Conservation (phyloP, 257 asterid species). For the Ligustrum vulgare region DNA sequence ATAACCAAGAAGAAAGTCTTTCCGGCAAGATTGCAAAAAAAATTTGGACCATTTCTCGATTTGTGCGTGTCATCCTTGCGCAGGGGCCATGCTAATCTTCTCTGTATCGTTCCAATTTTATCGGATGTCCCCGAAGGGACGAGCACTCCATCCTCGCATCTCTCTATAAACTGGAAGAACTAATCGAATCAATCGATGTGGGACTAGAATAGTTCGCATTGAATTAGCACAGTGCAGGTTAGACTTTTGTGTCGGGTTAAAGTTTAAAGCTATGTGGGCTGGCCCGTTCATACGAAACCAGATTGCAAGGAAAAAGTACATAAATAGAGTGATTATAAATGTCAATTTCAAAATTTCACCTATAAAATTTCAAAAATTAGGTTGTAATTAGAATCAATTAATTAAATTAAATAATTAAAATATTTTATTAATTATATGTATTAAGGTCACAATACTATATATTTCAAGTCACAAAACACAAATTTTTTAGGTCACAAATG, state of each 20-base stretch:
- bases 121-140: slow-evolving; percentile 13
- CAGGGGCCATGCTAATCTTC: slow-evolving; percentile 94
- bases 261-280: background rate
- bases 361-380: too few relatives aligned
- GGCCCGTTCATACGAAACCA: background rate
- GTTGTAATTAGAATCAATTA: too few relatives aligned
- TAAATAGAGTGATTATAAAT: too few relatives aligned
- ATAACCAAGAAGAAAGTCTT: background rate
- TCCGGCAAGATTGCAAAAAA: background rate
- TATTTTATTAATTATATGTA: too few relatives aligned
- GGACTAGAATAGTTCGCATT: background rate
- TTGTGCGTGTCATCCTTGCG: slow-evolving; percentile 56
- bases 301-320: too few relatives aligned
- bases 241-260: background rate
- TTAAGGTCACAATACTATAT: too few relatives aligned
- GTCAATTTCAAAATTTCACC: too few relatives aligned
- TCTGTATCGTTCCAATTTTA: slow-evolving; percentile 40
- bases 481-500: too few relatives aligned
- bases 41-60: slow-evolving; percentile 3
- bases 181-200: background rate
- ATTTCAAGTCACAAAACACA: too few relatives aligned
- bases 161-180: background rate
- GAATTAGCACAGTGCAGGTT: background rate
- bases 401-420: too few relatives aligned
- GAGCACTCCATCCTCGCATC: background rate